Evolutionary conservation across 2,329 filamentous ascomycete species (phyloP), one percentile per base, ranked within the genome.

Genomic region (Fusarium napiforme): DNA sequence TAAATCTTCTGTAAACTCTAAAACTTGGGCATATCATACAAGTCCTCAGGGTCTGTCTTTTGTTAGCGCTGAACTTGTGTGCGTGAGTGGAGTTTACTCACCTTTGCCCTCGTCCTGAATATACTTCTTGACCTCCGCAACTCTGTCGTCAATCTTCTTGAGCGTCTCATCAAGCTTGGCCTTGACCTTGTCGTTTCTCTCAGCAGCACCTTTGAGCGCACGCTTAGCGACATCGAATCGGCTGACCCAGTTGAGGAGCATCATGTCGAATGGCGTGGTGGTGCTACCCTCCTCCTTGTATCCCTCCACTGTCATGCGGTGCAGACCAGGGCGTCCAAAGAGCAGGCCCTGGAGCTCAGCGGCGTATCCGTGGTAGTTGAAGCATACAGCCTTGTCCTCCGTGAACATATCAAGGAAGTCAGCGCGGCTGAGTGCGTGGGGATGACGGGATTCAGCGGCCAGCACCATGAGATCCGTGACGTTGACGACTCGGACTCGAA

Each of bases 221-320:
- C 85, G 80, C 69, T 86, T 83, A 0, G 88, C 88, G 26, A 92
- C 84, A 77, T 92, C 85, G 73, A 87, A 93, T 46, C 90, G 82
- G 23, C 86, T 90, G 4, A 90, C 88, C 26, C 82, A 75, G 75
- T 93, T 93, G 9, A 87, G 79, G 3, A 92, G 83, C 89, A 92
- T 90, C 90, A 92, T 92, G 75, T 92, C 88, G 73, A 93, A 92
- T 4, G 90, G 90, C 5, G 90, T 92, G 0, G 90, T 93, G 2
- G 90, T 92, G 59, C 84, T 89, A 1, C 90, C 91, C 79, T 93
- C 90, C 76, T 93, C 90, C 32, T 85, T 85, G 72, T 92, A 93
- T 8, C 87, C 89, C 19, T 85, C 85, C 12, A 92, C 86, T 0
- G 80, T 85, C 67, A 91, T 85, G 6, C 89, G 84, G 9, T 88